Evolutionary conservation across 306 rosid genomes (phyloP).

Genomic region (Vachellia collinsii): DNA sequence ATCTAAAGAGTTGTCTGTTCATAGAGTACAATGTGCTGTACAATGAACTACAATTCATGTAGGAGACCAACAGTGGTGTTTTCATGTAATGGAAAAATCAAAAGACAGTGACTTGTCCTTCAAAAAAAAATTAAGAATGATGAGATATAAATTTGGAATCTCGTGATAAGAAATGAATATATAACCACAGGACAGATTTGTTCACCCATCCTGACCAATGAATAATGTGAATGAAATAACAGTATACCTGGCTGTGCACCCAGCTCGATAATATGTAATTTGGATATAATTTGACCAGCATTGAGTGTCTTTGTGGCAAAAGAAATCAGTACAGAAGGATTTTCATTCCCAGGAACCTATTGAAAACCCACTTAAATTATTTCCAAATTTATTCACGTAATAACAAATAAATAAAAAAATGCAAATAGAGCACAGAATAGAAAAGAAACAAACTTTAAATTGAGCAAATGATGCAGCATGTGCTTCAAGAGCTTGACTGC

Average conservation of each 20-base stretch:
- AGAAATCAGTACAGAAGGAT: constrained; percentile 82
- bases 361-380: constrained; percentile 28
- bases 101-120: neutral
- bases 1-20: neutral
- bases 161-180: constrained; percentile 13
- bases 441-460: constrained; percentile 62
- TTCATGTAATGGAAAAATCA: neutral
- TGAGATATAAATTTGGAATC: neutral
- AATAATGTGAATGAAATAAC: constrained; percentile 30
- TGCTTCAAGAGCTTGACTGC: constrained; percentile 99
- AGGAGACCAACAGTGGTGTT: neutral
- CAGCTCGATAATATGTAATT: constrained; percentile 92
- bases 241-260: constrained; percentile 95
- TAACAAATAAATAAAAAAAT: constrained; percentile 1
- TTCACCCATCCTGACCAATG: constrained; percentile 9
- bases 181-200: constrained; percentile 26
- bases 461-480: constrained; percentile 98
- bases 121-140: neutral
- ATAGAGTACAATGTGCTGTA: neutral
- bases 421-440: constrained; percentile 12
- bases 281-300: constrained; percentile 92
- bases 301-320: constrained; percentile 92
- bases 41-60: neutral
- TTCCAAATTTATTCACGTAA: constrained; percentile 28
- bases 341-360: constrained; percentile 95